Base-by-base conservation (phyloP, 176 grass and related monocot species). In the Thinopyrum elongatum region DNA sequence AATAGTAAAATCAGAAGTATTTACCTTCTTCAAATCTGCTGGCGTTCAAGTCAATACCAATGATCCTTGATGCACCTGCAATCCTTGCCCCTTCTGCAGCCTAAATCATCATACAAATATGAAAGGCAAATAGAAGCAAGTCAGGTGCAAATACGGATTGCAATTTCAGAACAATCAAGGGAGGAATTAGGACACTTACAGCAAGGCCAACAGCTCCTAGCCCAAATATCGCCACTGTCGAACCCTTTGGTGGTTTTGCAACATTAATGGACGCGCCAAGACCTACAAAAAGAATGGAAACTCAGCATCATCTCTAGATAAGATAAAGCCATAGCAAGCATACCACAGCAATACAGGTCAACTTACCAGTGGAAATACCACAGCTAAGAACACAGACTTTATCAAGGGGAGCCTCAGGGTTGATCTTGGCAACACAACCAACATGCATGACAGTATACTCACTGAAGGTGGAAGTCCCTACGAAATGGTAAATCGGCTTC, bases 191-290 rank as follows among this genome's bases (percentile, higher is more conserved):
- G 62, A 31, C 19, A 89, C 89, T 87, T 85, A 95, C 95, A 21
- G 95, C 87, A 78, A 98, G 95, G 30, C 95, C 95, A 29, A 98
- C 95, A 60, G 93, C 95, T 75, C 95, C 95, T n/a, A 98, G 88
- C 23, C 95, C 95, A 0, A 98, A 98, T 44, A 98, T 80, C 7
- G 95, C 95, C 7, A 98, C 95, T 9, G 91, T 90, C 0, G 93
- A 93, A 84, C 93, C 95, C 66, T 95, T 98, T 72, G 81, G 87
- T 19, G 95, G 93, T 80, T 89, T 98, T 14, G 95, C 95, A 81
- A 95, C 95, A 82, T 98, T 98, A 36, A 98, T 82, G 38, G 95
- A 83, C 2, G 95, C 95, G 81, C 95, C 95, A 65, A 93, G 92
- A 29, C 95, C 95, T 98, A 67, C 2, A 68, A 15, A 74, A 41